phyloP scores from a whole-genome alignment of 352 stramenopile species.

The Porosira glacialis region DNA sequence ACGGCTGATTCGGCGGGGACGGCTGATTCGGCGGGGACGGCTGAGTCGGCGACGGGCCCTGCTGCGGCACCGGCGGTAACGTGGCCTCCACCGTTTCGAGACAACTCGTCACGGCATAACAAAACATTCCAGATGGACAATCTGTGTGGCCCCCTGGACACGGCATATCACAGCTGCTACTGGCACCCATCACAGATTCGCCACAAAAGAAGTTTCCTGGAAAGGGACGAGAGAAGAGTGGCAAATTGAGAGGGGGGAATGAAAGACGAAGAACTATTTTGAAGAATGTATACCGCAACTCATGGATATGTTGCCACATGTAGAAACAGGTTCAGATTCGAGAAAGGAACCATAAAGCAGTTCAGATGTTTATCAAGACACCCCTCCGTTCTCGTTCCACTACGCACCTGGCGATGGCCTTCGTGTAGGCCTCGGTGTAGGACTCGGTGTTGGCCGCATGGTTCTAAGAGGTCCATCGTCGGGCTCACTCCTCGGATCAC shows the following conservation, averaged over 20 bases:
- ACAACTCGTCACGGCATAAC: slow-evolving; percentile 18
- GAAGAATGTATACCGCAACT: background rate
- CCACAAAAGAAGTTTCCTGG: background rate
- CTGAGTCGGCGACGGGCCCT: background rate
- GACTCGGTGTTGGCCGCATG: background rate
- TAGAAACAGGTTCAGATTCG: slow-evolving; percentile 13
- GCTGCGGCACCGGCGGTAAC: background rate
- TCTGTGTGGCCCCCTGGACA: slow-evolving; percentile 24
- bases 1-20: background rate
- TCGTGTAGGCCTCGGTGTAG: slow-evolving; percentile 22
- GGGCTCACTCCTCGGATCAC: no score
- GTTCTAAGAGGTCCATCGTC: no score
- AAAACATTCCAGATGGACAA: slow-evolving; percentile 29
- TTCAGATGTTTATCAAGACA: slow-evolving; percentile 11
- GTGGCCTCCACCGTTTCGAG: background rate
- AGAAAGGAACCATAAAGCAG: slow-evolving; percentile 2
- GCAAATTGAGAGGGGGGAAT: background rate
- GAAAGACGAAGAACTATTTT: background rate
- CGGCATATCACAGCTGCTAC: background rate
- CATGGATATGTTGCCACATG: slow-evolving; percentile 9
- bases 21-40: background rate
- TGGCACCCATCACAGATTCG: slow-evolving; percentile 9
- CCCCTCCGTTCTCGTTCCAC: slow-evolving; percentile 4
- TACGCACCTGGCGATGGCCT: slow-evolving; percentile 24
- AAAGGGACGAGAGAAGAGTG: background rate